A percentile compares a stretch with the other conserved stretches of the same genome.
Conservation (phyloP, 257 asterid genomes). For the Nicotiana benthamiana region DNA sequence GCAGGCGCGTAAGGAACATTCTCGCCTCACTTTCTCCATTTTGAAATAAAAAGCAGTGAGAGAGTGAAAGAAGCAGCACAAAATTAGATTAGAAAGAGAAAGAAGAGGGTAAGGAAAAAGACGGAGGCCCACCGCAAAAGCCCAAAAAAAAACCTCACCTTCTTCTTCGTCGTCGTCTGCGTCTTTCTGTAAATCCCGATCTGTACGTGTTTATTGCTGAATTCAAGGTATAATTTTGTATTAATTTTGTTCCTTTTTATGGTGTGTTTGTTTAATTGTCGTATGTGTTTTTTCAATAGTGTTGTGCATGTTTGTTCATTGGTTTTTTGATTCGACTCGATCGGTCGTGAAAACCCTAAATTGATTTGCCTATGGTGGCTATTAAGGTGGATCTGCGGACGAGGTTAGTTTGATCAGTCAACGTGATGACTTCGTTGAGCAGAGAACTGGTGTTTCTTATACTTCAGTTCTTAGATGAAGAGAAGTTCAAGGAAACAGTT, state of each 20-base stretch:
- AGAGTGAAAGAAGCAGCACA: conserved; percentile 5
- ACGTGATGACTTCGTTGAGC: conserved; percentile 36
- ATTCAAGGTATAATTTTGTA: not conserved
- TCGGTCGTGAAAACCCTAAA: conserved; percentile 5
- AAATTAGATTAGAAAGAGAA: not conserved
- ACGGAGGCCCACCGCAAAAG: conserved; percentile 2
- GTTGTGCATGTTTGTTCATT: not conserved
- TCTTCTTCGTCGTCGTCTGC: not conserved
- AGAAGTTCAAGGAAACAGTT: conserved; percentile 43
- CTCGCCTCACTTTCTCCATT: not conserved
- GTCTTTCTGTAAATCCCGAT: not conserved
- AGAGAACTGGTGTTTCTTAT: conserved; percentile 50
- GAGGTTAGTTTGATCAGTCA: conserved; percentile 14
- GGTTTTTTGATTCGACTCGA: not conserved
- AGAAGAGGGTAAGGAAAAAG: not conserved
- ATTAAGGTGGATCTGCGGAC: conserved; percentile 25
- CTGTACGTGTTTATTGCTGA: not conserved
- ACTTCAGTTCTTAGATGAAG: conserved; percentile 55
- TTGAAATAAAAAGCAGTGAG: not conserved
- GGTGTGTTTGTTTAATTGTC: not conserved
- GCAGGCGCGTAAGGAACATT: not conserved
- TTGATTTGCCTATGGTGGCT: conserved; percentile 7
- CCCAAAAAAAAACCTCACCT: not conserved
- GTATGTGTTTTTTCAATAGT: not conserved
- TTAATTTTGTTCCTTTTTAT: not conserved